A percentile compares a stretch with the other conserved stretches of the same genome.
These are phyloP conservation scores for Salix purpurea DNA, from an alignment of 345 rosid species.

Conservation along the genomic window DNA sequence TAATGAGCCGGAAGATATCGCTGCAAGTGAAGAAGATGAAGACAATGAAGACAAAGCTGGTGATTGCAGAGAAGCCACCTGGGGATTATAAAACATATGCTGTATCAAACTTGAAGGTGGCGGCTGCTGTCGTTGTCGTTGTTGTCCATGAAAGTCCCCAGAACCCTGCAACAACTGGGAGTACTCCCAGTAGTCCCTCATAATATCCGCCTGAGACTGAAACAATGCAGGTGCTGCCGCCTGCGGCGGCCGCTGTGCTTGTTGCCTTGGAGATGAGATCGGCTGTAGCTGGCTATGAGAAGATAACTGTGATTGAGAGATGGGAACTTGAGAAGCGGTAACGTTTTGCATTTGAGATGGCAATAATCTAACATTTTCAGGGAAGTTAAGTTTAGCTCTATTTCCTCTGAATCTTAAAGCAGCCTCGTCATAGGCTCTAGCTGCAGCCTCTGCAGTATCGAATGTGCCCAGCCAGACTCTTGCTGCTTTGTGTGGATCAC, in stretches of 20 bases:
- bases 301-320: constrained; percentile 12
- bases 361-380: constrained; percentile 45
- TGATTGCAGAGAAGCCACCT: constrained; percentile 23
- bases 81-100: constrained; percentile 38
- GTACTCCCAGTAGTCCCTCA: constrained; percentile 45
- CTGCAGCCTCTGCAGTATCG: constrained; percentile 79
- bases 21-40: background rate
- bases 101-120: constrained; percentile 26
- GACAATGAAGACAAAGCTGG: constrained; percentile 22
- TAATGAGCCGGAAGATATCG: background rate
- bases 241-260: background rate
- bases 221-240: constrained; percentile 13
- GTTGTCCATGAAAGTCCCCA: constrained; percentile 16
- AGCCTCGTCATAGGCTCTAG: constrained; percentile 85
- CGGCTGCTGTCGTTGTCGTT: constrained; percentile 11
- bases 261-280: constrained; percentile 3
- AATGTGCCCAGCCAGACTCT: constrained; percentile 91
- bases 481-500: constrained; percentile 78
- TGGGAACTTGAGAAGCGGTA: constrained; percentile 20
- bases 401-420: constrained; percentile 80
- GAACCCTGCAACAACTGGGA: constrained; percentile 50
- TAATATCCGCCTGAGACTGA: constrained; percentile 20
- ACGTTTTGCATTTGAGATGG: constrained; percentile 17
- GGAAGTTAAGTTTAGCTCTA: constrained; percentile 82
- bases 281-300: constrained; percentile 5